phyloP scores from a whole-genome alignment of 1,284 basidiomycete genomes.

The Cerrena zonata region DNA sequence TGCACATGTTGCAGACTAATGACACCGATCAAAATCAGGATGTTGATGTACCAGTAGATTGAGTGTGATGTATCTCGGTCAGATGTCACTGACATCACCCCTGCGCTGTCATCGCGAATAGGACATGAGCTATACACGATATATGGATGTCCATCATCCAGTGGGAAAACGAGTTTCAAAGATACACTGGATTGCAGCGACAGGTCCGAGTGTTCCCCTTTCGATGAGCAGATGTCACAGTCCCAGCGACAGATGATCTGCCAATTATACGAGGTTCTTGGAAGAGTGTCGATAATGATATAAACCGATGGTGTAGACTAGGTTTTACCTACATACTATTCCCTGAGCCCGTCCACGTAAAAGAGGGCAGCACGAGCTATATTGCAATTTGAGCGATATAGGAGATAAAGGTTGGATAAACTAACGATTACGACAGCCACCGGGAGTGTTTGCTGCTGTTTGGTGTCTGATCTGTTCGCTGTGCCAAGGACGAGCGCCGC shows the following conservation, averaged over 20 bases:
- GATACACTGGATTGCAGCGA: neutral
- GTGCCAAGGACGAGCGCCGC: no score
- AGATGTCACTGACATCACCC: neutral
- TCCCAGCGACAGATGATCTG: neutral
- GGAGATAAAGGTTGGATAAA: neutral
- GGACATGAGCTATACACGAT: neutral
- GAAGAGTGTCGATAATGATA: neutral
- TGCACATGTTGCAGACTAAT: neutral
- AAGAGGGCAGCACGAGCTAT: neutral
- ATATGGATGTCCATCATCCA: neutral
- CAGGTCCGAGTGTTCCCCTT: neutral
- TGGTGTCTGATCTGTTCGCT: no score
- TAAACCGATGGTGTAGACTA: neutral
- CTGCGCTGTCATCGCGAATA: neutral
- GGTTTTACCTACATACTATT: neutral
- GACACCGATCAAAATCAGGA: neutral
- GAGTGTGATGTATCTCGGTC: neutral
- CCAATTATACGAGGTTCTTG: neutral
- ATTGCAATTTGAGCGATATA: neutral
- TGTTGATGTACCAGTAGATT: neutral
- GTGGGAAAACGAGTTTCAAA: neutral
- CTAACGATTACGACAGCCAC: neutral
- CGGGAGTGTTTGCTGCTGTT: constrained; percentile 4
- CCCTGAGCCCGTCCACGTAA: neutral
- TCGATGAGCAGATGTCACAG: neutral